These are phyloP conservation scores for Talaromyces albobiverticillius DNA, from an alignment of 2,329 filamentous ascomycete genomes.

Conservation along the genomic window DNA sequence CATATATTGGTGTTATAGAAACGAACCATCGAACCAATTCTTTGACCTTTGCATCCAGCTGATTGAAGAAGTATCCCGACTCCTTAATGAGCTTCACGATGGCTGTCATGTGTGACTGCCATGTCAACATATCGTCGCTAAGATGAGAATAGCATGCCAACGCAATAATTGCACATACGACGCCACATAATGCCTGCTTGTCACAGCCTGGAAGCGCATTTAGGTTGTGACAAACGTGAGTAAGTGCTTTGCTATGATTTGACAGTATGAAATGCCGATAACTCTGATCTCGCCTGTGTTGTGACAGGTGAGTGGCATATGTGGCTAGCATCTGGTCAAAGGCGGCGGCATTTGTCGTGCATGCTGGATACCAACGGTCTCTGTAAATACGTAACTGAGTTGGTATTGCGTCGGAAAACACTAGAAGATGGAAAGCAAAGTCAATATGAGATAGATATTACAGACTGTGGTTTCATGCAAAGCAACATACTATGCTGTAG, in stretches of 20 bases:
- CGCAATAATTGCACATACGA: background rate
- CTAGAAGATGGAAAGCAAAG: background rate
- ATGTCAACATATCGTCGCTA: background rate
- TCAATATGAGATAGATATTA: too few relatives aligned
- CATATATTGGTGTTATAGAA: background rate
- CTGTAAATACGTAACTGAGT: background rate
- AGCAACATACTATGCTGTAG: too few relatives aligned
- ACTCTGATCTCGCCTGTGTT: background rate
- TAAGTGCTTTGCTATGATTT: background rate
- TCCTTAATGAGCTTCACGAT: background rate
- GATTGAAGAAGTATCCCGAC: background rate
- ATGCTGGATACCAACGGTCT: background rate
- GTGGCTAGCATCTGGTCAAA: conserved; percentile 8
- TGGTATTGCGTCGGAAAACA: conserved; percentile 1
- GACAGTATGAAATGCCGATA: background rate
- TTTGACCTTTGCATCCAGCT: background rate
- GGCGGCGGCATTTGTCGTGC: background rate
- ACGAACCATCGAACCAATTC: background rate
- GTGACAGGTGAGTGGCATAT: background rate
- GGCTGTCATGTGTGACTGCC: background rate
- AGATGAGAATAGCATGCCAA: conserved; percentile 3
- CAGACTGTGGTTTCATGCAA: too few relatives aligned
- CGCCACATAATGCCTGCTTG: background rate
- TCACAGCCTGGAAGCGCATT: background rate
- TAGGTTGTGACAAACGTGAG: background rate